These are phyloP conservation scores for Trametes coccinea DNA, from an alignment of 768 basidiomycete species.

Conservation along the genomic window DNA sequence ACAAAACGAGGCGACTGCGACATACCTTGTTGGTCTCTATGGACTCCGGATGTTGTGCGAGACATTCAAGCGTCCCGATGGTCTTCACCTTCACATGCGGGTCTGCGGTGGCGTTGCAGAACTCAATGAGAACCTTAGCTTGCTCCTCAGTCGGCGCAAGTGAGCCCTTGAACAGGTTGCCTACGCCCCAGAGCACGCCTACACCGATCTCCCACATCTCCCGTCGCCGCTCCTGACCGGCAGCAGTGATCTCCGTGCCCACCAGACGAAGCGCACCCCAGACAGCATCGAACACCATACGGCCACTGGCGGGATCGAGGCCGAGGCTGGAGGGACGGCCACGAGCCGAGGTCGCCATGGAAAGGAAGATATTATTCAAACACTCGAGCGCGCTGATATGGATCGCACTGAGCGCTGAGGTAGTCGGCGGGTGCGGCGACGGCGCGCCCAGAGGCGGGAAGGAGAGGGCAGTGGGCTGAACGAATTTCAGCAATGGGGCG, in stretches of 20 bases:
- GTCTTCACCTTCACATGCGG: conserved; percentile 67
- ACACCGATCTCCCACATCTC: conserved; percentile 80
- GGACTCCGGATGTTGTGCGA: conserved; percentile 69
- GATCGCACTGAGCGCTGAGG: conserved; percentile 79
- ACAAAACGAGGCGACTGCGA: conserved; percentile 14
- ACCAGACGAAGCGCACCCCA: conserved; percentile 64
- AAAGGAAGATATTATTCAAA: conserved; percentile 85
- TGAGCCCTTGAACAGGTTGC: conserved; percentile 67
- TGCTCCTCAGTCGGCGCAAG: conserved; percentile 66
- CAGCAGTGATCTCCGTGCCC: conserved; percentile 54
- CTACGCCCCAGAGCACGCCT: conserved; percentile 89
- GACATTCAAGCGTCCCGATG: conserved; percentile 81
- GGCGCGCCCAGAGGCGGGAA: conserved; percentile 71
- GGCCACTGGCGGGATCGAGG: conserved; percentile 40
- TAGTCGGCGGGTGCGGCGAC: conserved; percentile 85
- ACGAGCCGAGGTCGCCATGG: conserved; percentile 49
- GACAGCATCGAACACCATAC: conserved; percentile 59
- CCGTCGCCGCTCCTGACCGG: conserved; percentile 66
- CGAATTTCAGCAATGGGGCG: conserved; percentile 63
- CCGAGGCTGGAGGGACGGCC: conserved; percentile 23
- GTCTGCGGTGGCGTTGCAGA: conserved; percentile 59
- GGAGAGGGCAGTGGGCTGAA: conserved; percentile 76
- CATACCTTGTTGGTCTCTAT: conserved; percentile 66
- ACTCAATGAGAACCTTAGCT: conserved; percentile 62
- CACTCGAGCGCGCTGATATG: conserved; percentile 88